A percentile compares a stretch with the other conserved stretches of the same genome.
Evolutionary conservation across 2,329 filamentous ascomycete species (phyloP).

Genomic region (Hymenoscyphus infarciens): DNA sequence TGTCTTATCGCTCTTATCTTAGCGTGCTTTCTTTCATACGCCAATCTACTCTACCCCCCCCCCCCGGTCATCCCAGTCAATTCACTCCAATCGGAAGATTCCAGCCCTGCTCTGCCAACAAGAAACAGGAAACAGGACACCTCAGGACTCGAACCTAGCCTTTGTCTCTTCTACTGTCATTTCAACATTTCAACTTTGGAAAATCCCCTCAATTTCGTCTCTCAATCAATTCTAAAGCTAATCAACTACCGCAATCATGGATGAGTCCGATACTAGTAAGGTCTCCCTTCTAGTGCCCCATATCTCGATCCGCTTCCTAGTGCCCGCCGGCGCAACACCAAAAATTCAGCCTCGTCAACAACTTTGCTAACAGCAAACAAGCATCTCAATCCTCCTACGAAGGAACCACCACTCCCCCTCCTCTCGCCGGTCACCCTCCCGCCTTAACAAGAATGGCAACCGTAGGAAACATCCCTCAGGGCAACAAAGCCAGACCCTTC

Average conservation of each 20-base stretch:
- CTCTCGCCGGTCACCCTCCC: constrained; percentile 28
- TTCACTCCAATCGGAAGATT: not conserved
- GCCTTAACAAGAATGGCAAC: constrained; percentile 33
- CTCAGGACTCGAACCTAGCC: not conserved
- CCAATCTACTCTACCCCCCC: not conserved
- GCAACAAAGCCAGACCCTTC: constrained; percentile 25
- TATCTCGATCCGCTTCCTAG: constrained; percentile 1
- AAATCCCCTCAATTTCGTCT: not conserved
- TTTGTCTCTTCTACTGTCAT: not conserved
- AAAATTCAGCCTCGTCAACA: constrained; percentile 15
- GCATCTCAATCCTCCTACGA: constrained; percentile 24
- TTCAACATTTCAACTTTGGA: not conserved
- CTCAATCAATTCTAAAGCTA: not conserved
- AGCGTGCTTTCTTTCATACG: not conserved
- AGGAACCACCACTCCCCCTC: constrained; percentile 33
- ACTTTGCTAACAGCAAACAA: constrained; percentile 16
- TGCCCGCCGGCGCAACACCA: constrained; percentile 5
- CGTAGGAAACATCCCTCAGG: constrained; percentile 27
- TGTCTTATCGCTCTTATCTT: constrained; percentile 4
- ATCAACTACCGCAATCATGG: constrained; percentile 9
- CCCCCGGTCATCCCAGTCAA: not conserved
- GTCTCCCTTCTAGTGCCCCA: not conserved
- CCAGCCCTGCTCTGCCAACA: not conserved
- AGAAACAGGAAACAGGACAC: not conserved
- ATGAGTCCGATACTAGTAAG: constrained; percentile 13